phyloP scores from a whole-genome alignment of 2,329 filamentous ascomycete species.

The Nannizzia gypsea region DNA sequence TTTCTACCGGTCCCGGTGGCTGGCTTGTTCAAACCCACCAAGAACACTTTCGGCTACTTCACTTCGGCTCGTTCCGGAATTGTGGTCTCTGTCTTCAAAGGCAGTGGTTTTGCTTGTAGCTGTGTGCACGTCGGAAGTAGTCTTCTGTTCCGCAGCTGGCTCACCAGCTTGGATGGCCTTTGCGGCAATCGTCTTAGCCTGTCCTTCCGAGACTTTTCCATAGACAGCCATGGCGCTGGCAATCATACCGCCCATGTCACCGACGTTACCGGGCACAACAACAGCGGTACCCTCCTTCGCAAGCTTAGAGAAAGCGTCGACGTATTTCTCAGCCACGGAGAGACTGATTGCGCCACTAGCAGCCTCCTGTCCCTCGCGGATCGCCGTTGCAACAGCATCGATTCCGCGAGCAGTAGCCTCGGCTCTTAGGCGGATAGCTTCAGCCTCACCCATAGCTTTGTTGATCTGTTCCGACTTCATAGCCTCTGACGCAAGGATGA shows the following conservation, averaged over 20 bases:
- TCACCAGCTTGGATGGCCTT: slow-evolving; percentile 25
- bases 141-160: slow-evolving; percentile 8
- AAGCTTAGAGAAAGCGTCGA: slow-evolving; percentile 83
- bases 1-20: slow-evolving; percentile 16
- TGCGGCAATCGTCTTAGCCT: slow-evolving; percentile 51
- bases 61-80: slow-evolving; percentile 17
- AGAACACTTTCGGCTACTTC: slow-evolving; percentile 39
- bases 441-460: slow-evolving; percentile 78
- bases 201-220: slow-evolving; percentile 76
- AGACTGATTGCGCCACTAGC: slow-evolving; percentile 78
- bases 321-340: slow-evolving; percentile 92
- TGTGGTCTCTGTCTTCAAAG: slow-evolving; percentile 11
- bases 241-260: slow-evolving; percentile 94
- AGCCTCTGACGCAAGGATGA: slow-evolving; percentile 91
- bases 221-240: slow-evolving; percentile 91
- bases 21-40: slow-evolving; percentile 37
- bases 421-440: slow-evolving; percentile 81
- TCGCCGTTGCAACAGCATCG: slow-evolving; percentile 67
- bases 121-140: slow-evolving; percentile 10
- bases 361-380: slow-evolving; percentile 57
- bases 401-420: slow-evolving; percentile 78
- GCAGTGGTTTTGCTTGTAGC: slow-evolving; percentile 3
- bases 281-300: slow-evolving; percentile 93
- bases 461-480: slow-evolving; percentile 87
- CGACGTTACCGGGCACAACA: slow-evolving; percentile 91